These are phyloP conservation scores for Daldinia vernicosa DNA, from an alignment of 495 filamentous ascomycete species.

Conservation along the genomic window DNA sequence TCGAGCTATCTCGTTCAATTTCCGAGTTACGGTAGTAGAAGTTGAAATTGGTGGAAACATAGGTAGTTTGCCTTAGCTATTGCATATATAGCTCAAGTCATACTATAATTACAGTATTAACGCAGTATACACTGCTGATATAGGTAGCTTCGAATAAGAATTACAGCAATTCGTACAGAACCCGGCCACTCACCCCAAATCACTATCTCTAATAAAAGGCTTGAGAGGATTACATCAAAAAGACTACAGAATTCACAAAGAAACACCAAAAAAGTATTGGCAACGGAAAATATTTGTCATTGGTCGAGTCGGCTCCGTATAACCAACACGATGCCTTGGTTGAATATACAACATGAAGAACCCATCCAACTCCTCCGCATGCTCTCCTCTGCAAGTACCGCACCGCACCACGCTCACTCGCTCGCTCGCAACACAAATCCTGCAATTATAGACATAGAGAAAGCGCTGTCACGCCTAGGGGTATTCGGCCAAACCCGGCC, in stretches of 20 bases:
- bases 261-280: neutral
- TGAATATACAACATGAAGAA: slow-evolving; percentile 38
- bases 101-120: neutral
- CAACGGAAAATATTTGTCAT: slow-evolving; percentile 40
- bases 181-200: neutral
- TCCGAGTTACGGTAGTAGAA: neutral
- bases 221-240: neutral
- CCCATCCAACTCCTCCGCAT: slow-evolving; percentile 42
- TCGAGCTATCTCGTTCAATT: neutral
- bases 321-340: slow-evolving; percentile 21
- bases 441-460: slow-evolving; percentile 33
- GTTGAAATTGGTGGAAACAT: neutral
- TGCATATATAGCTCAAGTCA: neutral
- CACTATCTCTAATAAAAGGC: neutral
- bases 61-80: neutral
- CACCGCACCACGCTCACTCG: neutral
- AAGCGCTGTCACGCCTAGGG: slow-evolving; percentile 35
- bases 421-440: slow-evolving; percentile 9
- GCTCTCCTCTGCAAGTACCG: slow-evolving; percentile 24
- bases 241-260: neutral
- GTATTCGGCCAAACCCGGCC: slow-evolving; percentile 29
- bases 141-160: neutral
- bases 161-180: neutral
- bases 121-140: neutral
- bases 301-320: slow-evolving; percentile 19